phyloP scores from a whole-genome alignment of 2,329 filamentous ascomycete species.

The Botrytis byssoidea region DNA sequence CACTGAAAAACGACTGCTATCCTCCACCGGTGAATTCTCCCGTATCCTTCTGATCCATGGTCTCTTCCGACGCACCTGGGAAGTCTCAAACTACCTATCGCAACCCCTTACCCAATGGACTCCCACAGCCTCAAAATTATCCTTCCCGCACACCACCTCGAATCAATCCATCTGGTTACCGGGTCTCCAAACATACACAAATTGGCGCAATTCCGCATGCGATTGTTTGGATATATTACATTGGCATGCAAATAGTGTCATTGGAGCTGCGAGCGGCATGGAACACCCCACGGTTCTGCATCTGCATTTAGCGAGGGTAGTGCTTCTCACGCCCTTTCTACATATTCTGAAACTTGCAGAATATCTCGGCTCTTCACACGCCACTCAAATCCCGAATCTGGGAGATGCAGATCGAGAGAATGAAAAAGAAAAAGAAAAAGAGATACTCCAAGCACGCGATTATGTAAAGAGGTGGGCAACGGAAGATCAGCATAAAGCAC shows the following conservation, averaged over 20 bases:
- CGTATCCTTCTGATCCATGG: conserved; percentile 50
- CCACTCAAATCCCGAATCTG: background rate
- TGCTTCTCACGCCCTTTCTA: conserved; percentile 42
- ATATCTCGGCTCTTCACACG: conserved; percentile 15
- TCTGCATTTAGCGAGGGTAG: conserved; percentile 33
- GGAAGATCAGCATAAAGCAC: conserved; percentile 55
- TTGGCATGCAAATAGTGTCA: conserved; percentile 45
- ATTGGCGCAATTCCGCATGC: conserved; percentile 46
- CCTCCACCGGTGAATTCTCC: conserved; percentile 48
- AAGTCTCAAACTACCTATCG: conserved; percentile 45
- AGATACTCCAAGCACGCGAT: conserved; percentile 32
- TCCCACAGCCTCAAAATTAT: background rate
- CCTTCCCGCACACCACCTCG: background rate
- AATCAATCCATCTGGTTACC: background rate
- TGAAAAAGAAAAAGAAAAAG: background rate
- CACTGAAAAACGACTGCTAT: conserved; percentile 48
- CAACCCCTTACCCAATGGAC: conserved; percentile 10
- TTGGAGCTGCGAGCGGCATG: conserved; percentile 42
- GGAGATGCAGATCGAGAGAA: background rate
- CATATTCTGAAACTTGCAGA: conserved; percentile 29
- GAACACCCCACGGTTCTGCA: conserved; percentile 45
- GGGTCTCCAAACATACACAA: conserved; percentile 40
- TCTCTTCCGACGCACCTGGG: conserved; percentile 50
- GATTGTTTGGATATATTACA: conserved; percentile 46
- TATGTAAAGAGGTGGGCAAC: conserved; percentile 49